Conservation (phyloP, 495 filamentous ascomycete genomes). For the Sporormia fimetaria region DNA sequence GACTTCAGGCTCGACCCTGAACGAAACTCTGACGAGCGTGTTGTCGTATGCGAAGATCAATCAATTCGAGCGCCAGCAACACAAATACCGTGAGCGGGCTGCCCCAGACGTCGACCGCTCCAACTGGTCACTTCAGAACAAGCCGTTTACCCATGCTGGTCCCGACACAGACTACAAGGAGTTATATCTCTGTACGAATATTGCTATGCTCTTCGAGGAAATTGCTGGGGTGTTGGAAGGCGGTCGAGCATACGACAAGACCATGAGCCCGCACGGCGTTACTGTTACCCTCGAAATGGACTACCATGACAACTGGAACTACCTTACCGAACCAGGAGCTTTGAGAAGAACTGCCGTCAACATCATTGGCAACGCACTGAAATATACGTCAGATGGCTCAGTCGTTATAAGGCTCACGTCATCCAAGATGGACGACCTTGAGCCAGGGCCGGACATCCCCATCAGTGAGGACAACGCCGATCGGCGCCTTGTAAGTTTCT, state of each 20-base stretch:
- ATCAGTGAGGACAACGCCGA: background rate
- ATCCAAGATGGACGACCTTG: background rate
- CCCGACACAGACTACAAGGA: background rate
- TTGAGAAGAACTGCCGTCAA: background rate
- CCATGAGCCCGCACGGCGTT: background rate
- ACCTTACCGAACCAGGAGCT: background rate
- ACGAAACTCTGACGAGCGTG: slow-evolving; percentile 9
- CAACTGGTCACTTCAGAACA: background rate
- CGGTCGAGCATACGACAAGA: background rate
- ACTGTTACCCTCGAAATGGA: background rate
- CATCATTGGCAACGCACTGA: background rate
- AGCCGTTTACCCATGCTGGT: background rate
- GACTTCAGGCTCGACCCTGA: slow-evolving; percentile 5
- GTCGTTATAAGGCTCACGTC: background rate
- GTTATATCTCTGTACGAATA: background rate
- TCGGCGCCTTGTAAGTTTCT: background rate
- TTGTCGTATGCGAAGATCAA: slow-evolving; percentile 15
- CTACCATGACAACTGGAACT: background rate
- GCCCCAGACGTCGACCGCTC: slow-evolving; percentile 1
- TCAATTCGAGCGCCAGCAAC: slow-evolving; percentile 4
- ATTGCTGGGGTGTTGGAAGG: background rate
- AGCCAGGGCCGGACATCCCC: background rate
- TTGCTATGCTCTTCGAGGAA: background rate
- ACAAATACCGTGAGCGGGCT: background rate
- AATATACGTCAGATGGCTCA: background rate